These are phyloP conservation scores for Jamesozyma rosinii DNA, from an alignment of 805 yeast genomes.

Conservation along the genomic window DNA sequence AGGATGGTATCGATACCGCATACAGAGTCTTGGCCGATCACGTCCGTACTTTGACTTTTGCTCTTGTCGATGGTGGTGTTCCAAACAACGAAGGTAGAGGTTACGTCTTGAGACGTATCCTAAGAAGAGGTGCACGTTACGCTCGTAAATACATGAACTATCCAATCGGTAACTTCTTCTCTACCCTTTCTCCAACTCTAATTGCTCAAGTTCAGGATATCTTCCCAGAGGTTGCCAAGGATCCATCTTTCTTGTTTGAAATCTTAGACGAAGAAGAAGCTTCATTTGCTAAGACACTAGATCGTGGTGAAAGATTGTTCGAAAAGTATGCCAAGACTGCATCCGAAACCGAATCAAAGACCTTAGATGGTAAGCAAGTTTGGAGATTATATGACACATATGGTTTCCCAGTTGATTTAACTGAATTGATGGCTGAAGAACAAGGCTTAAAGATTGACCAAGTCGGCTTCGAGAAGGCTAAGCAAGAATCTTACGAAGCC, in stretches of 20 bases:
- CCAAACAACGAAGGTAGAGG: slow-evolving; percentile 99
- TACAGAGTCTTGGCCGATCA: slow-evolving; percentile 98
- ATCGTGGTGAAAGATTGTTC: slow-evolving; percentile 93
- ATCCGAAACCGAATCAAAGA: slow-evolving; percentile 59
- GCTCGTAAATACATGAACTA: slow-evolving; percentile 93
- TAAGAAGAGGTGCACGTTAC: slow-evolving; percentile 96
- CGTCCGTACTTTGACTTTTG: slow-evolving; percentile 92
- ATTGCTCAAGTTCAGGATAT: slow-evolving; percentile 78
- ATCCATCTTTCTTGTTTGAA: slow-evolving; percentile 70
- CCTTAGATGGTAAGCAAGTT: slow-evolving; percentile 85
- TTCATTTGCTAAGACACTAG: slow-evolving; percentile 89
- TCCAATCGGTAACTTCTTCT: slow-evolving; percentile 90
- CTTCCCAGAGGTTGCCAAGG: slow-evolving; percentile 82
- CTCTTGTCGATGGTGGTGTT: slow-evolving; percentile 97
- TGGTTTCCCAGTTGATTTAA: slow-evolving; percentile 97
- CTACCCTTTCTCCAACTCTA: slow-evolving; percentile 83
- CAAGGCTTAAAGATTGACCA: slow-evolving; percentile 89
- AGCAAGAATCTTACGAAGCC: slow-evolving; percentile 83
- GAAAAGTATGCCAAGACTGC: slow-evolving; percentile 88
- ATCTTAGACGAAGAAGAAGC: slow-evolving; percentile 93
- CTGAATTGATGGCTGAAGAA: slow-evolving; percentile 98
- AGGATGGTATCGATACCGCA: slow-evolving; percentile 93
- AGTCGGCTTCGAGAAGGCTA: slow-evolving; percentile 84
- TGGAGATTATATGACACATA: slow-evolving; percentile 98
- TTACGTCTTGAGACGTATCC: slow-evolving; percentile 89